Base-by-base conservation (phyloP, 2,329 filamentous ascomycete species). In the Dryadomyces sulphureus region DNA sequence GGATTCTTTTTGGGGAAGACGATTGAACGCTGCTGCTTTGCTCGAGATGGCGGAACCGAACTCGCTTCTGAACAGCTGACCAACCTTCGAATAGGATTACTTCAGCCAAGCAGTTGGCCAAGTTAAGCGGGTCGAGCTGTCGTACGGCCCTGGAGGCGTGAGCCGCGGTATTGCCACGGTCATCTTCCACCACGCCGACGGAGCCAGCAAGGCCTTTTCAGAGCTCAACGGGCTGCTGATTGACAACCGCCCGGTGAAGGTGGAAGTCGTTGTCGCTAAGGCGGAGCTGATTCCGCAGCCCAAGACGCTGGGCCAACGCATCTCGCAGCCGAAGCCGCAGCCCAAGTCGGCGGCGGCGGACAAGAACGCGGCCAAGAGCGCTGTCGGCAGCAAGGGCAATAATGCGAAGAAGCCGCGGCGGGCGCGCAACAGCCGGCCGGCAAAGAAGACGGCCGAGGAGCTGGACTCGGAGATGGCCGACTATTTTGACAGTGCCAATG, bases 381-480 rank as follows among this genome's bases (percentile, higher is more conserved):
- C 58, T 38, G 61, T 54, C 54, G 64, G 55, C 42, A 60, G 61
- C 55, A 69, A 65, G 63, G 68, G 65, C 39, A 68, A 64, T 39
- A 68, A 64, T 41, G 64, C 66, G 55, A 73, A 73, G 63, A 74
- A 71, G 60, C 65, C 66, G 8, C 69, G 72, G 48, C 69, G 69
- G 51, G 63, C 60, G 38, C 79, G 79, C 54, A 81, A 69, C 57
- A 69, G 73, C 53, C 77, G 82, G 56, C 72, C 82, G 54, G 67
- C 79, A 58, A 71, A 93, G 69, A 96, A 96, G 84, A 94, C 88
- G 0, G 79, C 83, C 1, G 90, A 94, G 61, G 89, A 98, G 68
- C 79, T 98, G 22, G 92, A 98, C 62, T 88, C 86, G 5, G 92
- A 98, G 64, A 98, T 98, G 92, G 81, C 79, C 19, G 92, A 96